Percentiles rank a stretch among this genome's conserved stretches.
These are phyloP conservation scores for Pythium rhizo-oryzae DNA, from an alignment of 352 stramenopile genomes.

Conservation along the genomic window DNA sequence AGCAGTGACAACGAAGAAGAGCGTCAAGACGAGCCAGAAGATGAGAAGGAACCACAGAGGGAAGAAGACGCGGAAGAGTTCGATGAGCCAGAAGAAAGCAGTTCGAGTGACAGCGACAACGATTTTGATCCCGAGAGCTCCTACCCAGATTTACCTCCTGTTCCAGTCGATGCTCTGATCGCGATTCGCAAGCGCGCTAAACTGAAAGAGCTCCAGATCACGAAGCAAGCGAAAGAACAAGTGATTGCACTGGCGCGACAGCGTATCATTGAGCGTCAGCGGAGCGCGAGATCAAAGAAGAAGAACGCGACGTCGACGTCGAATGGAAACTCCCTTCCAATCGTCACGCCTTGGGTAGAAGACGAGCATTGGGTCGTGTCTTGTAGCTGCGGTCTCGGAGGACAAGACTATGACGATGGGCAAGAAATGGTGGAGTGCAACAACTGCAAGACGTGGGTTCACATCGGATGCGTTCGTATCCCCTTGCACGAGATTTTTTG, in stretches of 20 bases:
- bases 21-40: slow-evolving; percentile 7
- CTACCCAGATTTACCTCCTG: slow-evolving; percentile 56
- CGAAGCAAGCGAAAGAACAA: slow-evolving; percentile 41
- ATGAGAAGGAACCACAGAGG: slow-evolving; percentile 11
- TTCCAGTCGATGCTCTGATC: slow-evolving; percentile 66
- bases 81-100: slow-evolving; percentile 38
- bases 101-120: slow-evolving; percentile 49
- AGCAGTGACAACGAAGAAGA: slow-evolving; percentile 28
- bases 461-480: slow-evolving; percentile 51
- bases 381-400: slow-evolving; percentile 37
- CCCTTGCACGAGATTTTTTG: slow-evolving; percentile 57
- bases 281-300: slow-evolving; percentile 35
- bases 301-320: slow-evolving; percentile 15
- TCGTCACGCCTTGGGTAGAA: slow-evolving; percentile 18
- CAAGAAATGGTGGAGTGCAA: slow-evolving; percentile 44
- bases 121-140: slow-evolving; percentile 57
- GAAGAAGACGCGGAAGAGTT: slow-evolving; percentile 25
- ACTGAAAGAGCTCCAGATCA: slow-evolving; percentile 58
- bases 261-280: slow-evolving; percentile 19
- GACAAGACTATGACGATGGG: slow-evolving; percentile 50
- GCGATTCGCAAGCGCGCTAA: slow-evolving; percentile 52
- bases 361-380: slow-evolving; percentile 39
- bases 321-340: background rate
- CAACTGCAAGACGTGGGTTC: slow-evolving; percentile 51
- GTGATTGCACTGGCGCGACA: slow-evolving; percentile 18